These are phyloP conservation scores for Sisymbrium irio DNA, from an alignment of 345 rosid genomes.

Conservation along the genomic window DNA sequence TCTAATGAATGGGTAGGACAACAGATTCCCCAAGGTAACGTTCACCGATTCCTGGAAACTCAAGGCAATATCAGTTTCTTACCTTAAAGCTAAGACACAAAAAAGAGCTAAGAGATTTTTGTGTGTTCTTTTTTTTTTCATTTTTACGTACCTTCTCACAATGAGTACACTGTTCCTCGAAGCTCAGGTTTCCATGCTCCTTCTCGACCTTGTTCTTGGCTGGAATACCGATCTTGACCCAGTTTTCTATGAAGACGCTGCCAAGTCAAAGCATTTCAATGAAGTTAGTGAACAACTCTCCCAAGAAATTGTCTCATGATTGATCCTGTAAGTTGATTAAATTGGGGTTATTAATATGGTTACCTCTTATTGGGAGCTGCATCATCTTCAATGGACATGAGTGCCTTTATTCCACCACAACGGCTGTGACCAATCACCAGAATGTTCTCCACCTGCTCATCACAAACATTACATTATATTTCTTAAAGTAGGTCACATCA, in stretches of 20 bases:
- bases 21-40: slow-evolving; percentile 63
- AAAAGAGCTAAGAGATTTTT: neutral
- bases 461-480: slow-evolving; percentile 1
- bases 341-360: neutral
- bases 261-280: neutral
- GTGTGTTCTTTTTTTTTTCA: too few relatives aligned
- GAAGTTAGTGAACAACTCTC: slow-evolving; percentile 11
- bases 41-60: slow-evolving; percentile 67
- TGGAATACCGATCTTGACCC: slow-evolving; percentile 74
- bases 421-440: slow-evolving; percentile 91
- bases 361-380: slow-evolving; percentile 30
- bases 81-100: neutral
- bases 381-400: slow-evolving; percentile 53
- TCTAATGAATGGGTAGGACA: slow-evolving; percentile 79
- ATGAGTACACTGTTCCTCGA: slow-evolving; percentile 64
- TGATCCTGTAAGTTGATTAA: neutral
- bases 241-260: slow-evolving; percentile 87
- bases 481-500: neutral
- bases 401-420: slow-evolving; percentile 97
- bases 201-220: slow-evolving; percentile 72
- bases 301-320: neutral
- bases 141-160: slow-evolving; percentile 81
- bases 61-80: neutral
- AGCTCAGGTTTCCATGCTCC: slow-evolving; percentile 39
- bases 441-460: slow-evolving; percentile 75